These are phyloP conservation scores for Fusarium sp. DNA, from an alignment of 2,329 filamentous ascomycete genomes.

Conservation along the genomic window DNA sequence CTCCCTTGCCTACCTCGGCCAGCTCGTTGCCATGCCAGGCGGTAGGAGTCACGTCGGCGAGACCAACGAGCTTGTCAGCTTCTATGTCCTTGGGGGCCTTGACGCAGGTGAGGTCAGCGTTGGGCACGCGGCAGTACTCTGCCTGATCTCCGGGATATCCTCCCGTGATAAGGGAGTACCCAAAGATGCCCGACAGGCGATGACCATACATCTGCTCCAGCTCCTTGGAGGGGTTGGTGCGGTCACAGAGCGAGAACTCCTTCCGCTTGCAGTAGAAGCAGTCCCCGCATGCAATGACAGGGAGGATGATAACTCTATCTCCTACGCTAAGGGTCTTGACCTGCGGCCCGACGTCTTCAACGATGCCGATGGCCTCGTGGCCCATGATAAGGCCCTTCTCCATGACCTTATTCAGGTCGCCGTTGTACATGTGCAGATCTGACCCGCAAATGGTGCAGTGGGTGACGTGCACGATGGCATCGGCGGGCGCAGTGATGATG, in stretches of 20 bases:
- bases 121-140: background rate
- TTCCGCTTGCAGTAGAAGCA: slow-evolving; percentile 1
- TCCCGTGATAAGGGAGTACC: background rate
- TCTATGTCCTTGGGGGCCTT: background rate
- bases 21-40: background rate
- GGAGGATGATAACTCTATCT: background rate
- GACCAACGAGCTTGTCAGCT: background rate
- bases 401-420: slow-evolving; percentile 1
- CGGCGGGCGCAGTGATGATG: background rate
- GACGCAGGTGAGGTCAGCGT: background rate
- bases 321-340: background rate
- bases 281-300: background rate
- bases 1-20: background rate
- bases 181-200: background rate
- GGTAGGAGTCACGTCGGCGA: background rate
- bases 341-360: background rate
- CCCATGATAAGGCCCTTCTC: slow-evolving; percentile 6
- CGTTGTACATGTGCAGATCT: background rate
- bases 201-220: background rate
- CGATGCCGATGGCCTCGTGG: background rate
- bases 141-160: background rate
- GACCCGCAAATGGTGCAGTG: slow-evolving; percentile 5
- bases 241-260: background rate
- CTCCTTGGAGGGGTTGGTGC: background rate
- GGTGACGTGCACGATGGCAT: slow-evolving; percentile 3